phyloP scores from a whole-genome alignment of 768 basidiomycete species.

The Lactarius akahatsu region DNA sequence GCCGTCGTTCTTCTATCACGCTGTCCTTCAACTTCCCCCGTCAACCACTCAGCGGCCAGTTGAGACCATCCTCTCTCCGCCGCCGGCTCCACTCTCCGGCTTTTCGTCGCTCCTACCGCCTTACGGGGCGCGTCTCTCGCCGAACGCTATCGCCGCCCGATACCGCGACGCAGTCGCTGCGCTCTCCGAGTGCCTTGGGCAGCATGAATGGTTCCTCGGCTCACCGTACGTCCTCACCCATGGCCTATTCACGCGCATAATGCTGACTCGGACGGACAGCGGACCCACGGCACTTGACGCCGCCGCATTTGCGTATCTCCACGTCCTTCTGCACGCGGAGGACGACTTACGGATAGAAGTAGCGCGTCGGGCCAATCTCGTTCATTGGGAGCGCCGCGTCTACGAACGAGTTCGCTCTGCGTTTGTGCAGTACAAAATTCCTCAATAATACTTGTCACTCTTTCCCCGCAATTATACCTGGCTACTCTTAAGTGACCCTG shows the following conservation, averaged over 20 bases:
- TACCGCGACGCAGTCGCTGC: constrained; percentile 72
- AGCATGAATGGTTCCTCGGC: constrained; percentile 78
- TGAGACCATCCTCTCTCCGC: constrained; percentile 56
- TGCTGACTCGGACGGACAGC: constrained; percentile 39
- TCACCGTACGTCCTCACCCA: constrained; percentile 51
- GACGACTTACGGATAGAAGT: constrained; percentile 59
- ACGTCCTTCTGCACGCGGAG: constrained; percentile 54
- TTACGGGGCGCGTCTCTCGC: constrained; percentile 57
- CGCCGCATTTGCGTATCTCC: constrained; percentile 77
- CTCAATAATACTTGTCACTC: constrained; percentile 7
- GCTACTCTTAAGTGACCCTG: background rate
- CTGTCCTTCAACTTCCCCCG: constrained; percentile 43
- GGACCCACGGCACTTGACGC: constrained; percentile 80
- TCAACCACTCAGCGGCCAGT: constrained; percentile 38
- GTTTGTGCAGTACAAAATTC: constrained; percentile 33
- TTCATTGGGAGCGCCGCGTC: constrained; percentile 76
- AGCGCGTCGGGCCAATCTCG: constrained; percentile 69
- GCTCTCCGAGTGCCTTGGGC: constrained; percentile 71
- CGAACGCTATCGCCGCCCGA: constrained; percentile 49
- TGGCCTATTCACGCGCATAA: background rate
- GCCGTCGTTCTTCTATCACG: constrained; percentile 42
- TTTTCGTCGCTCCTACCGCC: constrained; percentile 59
- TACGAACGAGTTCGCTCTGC: constrained; percentile 55
- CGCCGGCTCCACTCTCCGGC: constrained; percentile 71
- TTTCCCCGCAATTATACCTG: background rate